Conservation (phyloP, 2,329 filamentous ascomycete genomes). For the Macrophomina pseudophaseolina region DNA sequence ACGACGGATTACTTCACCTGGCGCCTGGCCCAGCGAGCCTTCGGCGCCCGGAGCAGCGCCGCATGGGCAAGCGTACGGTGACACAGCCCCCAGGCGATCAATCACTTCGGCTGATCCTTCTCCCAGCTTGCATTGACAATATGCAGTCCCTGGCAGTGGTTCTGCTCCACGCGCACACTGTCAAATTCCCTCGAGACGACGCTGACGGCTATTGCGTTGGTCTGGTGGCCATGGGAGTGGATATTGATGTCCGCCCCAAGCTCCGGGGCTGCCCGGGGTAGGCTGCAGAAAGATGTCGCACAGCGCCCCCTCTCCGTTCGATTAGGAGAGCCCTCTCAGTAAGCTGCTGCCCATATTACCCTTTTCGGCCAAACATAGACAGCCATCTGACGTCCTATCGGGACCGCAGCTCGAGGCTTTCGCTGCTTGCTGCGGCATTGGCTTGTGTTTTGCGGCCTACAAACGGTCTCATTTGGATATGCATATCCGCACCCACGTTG, state of each 20-base stretch:
- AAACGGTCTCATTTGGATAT: slow-evolving; percentile 83
- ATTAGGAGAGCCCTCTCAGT: slow-evolving; percentile 15
- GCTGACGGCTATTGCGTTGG: slow-evolving; percentile 78
- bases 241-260: slow-evolving; percentile 12
- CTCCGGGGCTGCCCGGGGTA: background rate
- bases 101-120: slow-evolving; percentile 24
- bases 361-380: slow-evolving; percentile 9
- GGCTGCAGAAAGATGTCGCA: slow-evolving; percentile 17
- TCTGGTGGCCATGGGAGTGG: slow-evolving; percentile 85
- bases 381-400: slow-evolving; percentile 7
- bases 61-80: slow-evolving; percentile 72
- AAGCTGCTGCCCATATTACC: slow-evolving; percentile 19
- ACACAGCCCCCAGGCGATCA: slow-evolving; percentile 11
- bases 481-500: slow-evolving; percentile 63
- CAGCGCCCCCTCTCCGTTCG: background rate
- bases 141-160: slow-evolving; percentile 93
- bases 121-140: slow-evolving; percentile 70
- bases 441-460: slow-evolving; percentile 89
- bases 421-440: slow-evolving; percentile 75
- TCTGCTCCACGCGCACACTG: slow-evolving; percentile 88
- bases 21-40: slow-evolving; percentile 76
- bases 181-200: slow-evolving; percentile 95
- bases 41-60: slow-evolving; percentile 67
- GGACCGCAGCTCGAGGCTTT: slow-evolving; percentile 51
- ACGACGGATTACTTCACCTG: slow-evolving; percentile 86